These are phyloP conservation scores for Eucalyptus urophylla DNA, from an alignment of 345 rosid species.

Conservation along the genomic window DNA sequence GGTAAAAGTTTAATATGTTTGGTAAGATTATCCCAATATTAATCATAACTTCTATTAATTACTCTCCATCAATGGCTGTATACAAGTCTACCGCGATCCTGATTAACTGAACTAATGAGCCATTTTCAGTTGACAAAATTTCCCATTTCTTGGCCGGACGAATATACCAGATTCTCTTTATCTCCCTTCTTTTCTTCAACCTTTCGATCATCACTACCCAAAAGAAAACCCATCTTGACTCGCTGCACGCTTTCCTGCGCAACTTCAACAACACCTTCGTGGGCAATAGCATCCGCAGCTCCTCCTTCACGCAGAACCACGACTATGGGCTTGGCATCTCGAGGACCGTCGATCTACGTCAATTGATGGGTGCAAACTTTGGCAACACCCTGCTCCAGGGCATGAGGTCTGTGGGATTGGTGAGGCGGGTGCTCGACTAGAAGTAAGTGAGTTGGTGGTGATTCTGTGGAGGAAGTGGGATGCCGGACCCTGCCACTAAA, in stretches of 20 bases:
- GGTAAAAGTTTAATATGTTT: too few relatives aligned
- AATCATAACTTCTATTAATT: background rate
- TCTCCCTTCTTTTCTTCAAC: background rate
- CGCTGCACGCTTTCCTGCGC: background rate
- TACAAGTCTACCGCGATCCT: background rate
- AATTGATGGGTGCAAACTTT: too few relatives aligned
- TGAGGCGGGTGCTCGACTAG: too few relatives aligned
- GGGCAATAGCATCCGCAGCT: too few relatives aligned
- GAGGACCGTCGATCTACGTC: too few relatives aligned
- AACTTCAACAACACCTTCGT: background rate
- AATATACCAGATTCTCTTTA: background rate
- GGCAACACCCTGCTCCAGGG: too few relatives aligned
- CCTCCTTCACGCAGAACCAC: too few relatives aligned
- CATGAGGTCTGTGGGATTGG: fast-evolving
- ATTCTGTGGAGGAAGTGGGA: too few relatives aligned
- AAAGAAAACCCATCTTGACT: background rate
- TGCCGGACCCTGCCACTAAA: too few relatives aligned
- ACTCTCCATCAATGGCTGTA: background rate
- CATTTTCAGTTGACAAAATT: background rate
- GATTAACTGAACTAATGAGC: background rate
- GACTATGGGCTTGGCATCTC: too few relatives aligned
- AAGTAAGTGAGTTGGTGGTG: too few relatives aligned
- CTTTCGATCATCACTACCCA: background rate
- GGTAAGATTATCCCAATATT: too few relatives aligned
- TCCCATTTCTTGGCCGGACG: background rate